phyloP scores from a whole-genome alignment of 352 stramenopile genomes.

The Phytophthora hybrid region DNA sequence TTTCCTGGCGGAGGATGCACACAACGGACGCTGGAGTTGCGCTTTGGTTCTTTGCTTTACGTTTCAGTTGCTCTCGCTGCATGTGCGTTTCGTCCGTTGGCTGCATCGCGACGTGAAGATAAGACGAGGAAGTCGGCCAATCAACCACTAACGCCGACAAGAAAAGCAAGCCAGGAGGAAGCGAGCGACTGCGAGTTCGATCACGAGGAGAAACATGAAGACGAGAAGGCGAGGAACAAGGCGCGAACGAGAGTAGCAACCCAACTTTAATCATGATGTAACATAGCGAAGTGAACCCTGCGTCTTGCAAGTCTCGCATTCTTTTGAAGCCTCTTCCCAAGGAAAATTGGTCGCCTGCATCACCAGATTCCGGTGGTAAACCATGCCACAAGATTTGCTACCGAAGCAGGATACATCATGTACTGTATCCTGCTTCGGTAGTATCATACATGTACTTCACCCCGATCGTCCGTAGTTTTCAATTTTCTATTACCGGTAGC shows the following conservation, averaged over 20 bases:
- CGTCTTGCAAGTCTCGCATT: neutral
- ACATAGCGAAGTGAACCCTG: conserved; percentile 22
- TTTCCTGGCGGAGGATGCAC: conserved; percentile 1
- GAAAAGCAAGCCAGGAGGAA: conserved; percentile 16
- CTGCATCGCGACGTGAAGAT: conserved; percentile 3
- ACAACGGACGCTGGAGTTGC: conserved; percentile 11
- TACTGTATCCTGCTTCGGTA: too few species aligned
- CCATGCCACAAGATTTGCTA: too few species aligned
- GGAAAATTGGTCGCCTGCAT: neutral
- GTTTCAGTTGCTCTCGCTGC: conserved; percentile 27
- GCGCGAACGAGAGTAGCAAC: conserved; percentile 20
- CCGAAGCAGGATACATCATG: too few species aligned
- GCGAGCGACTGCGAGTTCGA: conserved; percentile 2
- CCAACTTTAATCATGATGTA: conserved; percentile 32
- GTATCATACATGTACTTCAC: too few species aligned
- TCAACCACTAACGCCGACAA: conserved; percentile 16
- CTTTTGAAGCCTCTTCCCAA: neutral
- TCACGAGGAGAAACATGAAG: conserved; percentile 4
- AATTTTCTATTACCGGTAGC: conserved; percentile 22
- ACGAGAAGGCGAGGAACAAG: conserved; percentile 4
- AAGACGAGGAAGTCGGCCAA: conserved; percentile 5
- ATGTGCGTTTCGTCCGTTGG: conserved; percentile 21
- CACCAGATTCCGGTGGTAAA: conserved; percentile 16
- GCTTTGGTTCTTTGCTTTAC: conserved; percentile 29
- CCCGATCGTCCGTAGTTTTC: neutral